Evolutionary conservation across 1,139 yeast species (phyloP).

Genomic region (Kodamaea anthophila): DNA sequence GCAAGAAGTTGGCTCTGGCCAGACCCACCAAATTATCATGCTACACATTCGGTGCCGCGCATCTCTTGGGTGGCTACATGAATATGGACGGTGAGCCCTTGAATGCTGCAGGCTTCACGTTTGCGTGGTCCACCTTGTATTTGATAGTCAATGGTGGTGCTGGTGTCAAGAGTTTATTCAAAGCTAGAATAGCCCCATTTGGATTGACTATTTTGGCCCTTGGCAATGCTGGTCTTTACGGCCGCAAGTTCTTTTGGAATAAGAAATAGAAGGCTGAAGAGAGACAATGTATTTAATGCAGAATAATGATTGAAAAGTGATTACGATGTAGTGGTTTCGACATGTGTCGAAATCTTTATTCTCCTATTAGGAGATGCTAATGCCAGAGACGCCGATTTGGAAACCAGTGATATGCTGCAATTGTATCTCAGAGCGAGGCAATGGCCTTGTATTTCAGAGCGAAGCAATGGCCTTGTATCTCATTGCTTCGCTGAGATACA

Average conservation of each 20-base stretch:
- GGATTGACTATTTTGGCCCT: conserved; percentile 53
- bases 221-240: conserved; percentile 61
- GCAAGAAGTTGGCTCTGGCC: conserved; percentile 20
- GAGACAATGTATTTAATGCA: too few species aligned
- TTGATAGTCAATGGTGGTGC: conserved; percentile 67
- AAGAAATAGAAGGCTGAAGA: too few species aligned
- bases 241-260: conserved; percentile 57
- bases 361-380: too few species aligned
- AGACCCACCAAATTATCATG: conserved; percentile 36
- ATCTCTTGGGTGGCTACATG: conserved; percentile 77
- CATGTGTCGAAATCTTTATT: too few species aligned
- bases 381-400: too few species aligned
- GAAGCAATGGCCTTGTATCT: too few species aligned
- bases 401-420: background rate
- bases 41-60: conserved; percentile 49
- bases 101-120: conserved; percentile 82
- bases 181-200: conserved; percentile 52
- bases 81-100: conserved; percentile 72
- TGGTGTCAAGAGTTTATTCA: conserved; percentile 37
- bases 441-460: too few species aligned
- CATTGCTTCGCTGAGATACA: too few species aligned
- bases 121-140: conserved; percentile 84
- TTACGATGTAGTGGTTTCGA: too few species aligned
- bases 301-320: too few species aligned
- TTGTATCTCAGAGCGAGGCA: too few species aligned